These are phyloP conservation scores for Quercus phellos DNA, from an alignment of 331 rosid genomes.

Conservation along the genomic window DNA sequence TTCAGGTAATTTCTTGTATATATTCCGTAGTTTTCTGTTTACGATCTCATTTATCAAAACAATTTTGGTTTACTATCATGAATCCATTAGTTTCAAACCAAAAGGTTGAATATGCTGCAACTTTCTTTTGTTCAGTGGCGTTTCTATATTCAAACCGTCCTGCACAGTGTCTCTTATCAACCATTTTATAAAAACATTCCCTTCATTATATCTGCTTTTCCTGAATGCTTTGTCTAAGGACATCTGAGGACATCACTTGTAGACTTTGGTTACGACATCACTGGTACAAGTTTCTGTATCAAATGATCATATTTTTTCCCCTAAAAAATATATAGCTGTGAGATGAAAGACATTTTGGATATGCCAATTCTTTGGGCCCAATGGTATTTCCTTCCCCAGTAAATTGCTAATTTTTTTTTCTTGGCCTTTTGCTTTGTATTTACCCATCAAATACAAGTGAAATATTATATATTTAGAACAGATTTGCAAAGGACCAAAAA, in stretches of 20 bases:
- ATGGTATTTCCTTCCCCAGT: background rate
- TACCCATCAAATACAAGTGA: background rate
- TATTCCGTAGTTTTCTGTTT: slow-evolving; percentile 14
- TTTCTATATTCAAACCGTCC: background rate
- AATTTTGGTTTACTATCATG: too few species aligned
- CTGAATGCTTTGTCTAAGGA: background rate
- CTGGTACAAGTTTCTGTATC: background rate
- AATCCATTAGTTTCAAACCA: background rate
- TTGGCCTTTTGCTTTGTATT: background rate
- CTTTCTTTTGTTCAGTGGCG: slow-evolving; percentile 5
- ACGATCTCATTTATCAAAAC: background rate
- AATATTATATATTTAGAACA: background rate
- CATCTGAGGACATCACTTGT: background rate
- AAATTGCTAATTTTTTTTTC: too few species aligned
- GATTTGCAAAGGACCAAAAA: background rate
- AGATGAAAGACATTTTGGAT: background rate
- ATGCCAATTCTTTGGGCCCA: background rate
- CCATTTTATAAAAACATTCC: background rate
- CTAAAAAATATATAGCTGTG: background rate
- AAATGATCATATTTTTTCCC: background rate
- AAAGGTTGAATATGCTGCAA: slow-evolving; percentile 7
- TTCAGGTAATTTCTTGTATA: slow-evolving; percentile 55
- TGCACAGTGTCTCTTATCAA: background rate
- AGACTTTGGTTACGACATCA: background rate
- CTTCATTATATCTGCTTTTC: background rate